Evolutionary conservation across 495 filamentous ascomycete species (phyloP).

Genomic region (Trichocladium uniseriatum): DNA sequence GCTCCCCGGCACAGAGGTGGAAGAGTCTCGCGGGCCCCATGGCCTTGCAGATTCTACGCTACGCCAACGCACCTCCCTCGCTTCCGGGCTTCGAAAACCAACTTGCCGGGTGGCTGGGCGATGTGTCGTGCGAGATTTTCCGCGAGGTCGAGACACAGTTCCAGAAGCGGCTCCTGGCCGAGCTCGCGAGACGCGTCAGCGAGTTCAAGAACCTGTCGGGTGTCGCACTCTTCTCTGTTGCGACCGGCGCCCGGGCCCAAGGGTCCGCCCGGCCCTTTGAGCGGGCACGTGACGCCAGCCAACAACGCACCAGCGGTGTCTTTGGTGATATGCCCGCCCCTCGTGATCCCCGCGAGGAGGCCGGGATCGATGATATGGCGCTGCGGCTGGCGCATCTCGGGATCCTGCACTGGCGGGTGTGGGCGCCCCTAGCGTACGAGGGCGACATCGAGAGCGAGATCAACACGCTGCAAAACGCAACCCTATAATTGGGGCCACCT

Average conservation of each 20-base stretch:
- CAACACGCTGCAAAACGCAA: background rate
- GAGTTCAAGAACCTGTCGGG: conserved; percentile 42
- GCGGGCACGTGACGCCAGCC: background rate
- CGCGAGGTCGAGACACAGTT: conserved; percentile 33
- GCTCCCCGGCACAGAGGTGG: conserved; percentile 31
- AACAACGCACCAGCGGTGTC: conserved; percentile 15
- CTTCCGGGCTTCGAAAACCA: conserved; percentile 39
- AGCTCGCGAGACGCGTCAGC: conserved; percentile 36
- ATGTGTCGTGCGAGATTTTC: conserved; percentile 28
- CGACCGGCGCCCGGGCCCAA: conserved; percentile 33
- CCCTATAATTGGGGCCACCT: background rate
- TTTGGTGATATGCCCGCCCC: conserved; percentile 11
- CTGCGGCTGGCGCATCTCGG: conserved; percentile 69
- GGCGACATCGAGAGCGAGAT: conserved; percentile 16
- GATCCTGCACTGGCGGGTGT: conserved; percentile 79
- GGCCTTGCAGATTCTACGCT: conserved; percentile 45
- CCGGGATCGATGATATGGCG: conserved; percentile 56
- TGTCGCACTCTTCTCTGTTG: conserved; percentile 43
- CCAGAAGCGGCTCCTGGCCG: conserved; percentile 32
- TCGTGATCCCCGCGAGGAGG: conserved; percentile 38
- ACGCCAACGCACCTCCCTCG: conserved; percentile 35
- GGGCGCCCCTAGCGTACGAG: conserved; percentile 61
- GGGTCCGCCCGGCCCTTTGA: background rate
- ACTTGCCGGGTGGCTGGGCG: conserved; percentile 27
- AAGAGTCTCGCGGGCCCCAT: conserved; percentile 33